phyloP scores from a whole-genome alignment of 164 flowering plant species.

The Euptelea pleiosperma region DNA sequence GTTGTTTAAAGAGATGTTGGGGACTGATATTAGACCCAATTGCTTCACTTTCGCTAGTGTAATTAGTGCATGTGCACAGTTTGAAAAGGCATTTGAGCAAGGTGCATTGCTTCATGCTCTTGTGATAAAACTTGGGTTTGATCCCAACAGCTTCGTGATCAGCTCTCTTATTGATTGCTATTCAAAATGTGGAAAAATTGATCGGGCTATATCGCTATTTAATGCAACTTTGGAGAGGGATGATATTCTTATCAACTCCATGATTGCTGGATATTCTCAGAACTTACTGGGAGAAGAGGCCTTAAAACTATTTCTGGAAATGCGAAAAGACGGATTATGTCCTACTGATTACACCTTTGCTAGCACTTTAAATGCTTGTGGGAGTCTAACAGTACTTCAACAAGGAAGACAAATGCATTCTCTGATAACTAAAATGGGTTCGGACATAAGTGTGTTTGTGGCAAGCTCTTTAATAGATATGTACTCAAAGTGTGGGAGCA shows the following conservation, averaged over 20 bases:
- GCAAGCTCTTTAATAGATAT: constrained; percentile 43
- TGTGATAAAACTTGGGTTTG: constrained; percentile 40
- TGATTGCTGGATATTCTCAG: constrained; percentile 41
- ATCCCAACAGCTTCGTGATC: constrained; percentile 28
- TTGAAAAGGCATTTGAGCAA: constrained; percentile 14
- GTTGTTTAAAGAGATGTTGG: constrained; percentile 41
- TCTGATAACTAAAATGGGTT: constrained; percentile 35
- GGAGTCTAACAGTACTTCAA: constrained; percentile 29
- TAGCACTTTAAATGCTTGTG: constrained; percentile 43
- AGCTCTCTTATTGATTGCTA: constrained; percentile 45
- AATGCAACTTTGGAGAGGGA: constrained; percentile 25
- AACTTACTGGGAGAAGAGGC: constrained; percentile 35
- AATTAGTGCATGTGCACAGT: constrained; percentile 29
- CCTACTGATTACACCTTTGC: constrained; percentile 32
- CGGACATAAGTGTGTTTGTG: constrained; percentile 32
- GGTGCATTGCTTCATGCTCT: constrained; percentile 35
- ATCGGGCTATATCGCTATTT: constrained; percentile 30
- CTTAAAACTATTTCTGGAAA: constrained; percentile 31
- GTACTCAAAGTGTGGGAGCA: constrained; percentile 51
- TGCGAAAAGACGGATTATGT: constrained; percentile 21
- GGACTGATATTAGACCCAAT: constrained; percentile 31
- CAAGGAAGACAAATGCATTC: constrained; percentile 43
- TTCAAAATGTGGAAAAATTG: constrained; percentile 37
- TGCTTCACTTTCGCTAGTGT: constrained; percentile 36
- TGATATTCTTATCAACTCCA: constrained; percentile 33